A percentile compares a stretch with the other conserved stretches of the same genome.
These are phyloP conservation scores for Pleurotus giganteus DNA, from an alignment of 768 basidiomycete species.

Conservation along the genomic window DNA sequence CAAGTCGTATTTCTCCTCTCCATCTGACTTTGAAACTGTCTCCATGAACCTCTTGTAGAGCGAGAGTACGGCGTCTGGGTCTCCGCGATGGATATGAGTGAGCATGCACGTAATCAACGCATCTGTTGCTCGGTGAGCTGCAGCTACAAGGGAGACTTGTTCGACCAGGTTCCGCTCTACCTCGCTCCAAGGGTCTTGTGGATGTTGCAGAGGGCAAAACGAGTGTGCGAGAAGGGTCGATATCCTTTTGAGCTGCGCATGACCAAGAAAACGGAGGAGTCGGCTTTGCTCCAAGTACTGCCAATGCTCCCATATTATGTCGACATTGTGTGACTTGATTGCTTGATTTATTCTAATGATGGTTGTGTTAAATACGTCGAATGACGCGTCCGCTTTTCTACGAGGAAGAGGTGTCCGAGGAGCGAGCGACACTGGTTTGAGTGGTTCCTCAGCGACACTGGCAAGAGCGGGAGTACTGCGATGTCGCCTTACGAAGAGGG, in stretches of 20 bases:
- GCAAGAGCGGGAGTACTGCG: background rate
- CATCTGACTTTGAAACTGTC: constrained; percentile 19
- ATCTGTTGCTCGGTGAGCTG: constrained; percentile 39
- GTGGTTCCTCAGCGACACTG: background rate
- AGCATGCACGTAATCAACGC: constrained; percentile 52
- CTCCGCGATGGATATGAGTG: constrained; percentile 35
- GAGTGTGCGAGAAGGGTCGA: constrained; percentile 32
- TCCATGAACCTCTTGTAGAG: constrained; percentile 41
- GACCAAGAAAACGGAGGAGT: constrained; percentile 44
- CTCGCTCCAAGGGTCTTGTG: constrained; percentile 20
- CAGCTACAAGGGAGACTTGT: constrained; percentile 49
- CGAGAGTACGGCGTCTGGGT: constrained; percentile 40
- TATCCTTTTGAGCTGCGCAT: constrained; percentile 35
- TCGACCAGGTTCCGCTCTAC: constrained; percentile 30
- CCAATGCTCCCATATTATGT: constrained; percentile 37
- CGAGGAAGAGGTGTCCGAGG: background rate
- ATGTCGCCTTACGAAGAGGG: background rate
- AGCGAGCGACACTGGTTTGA: background rate
- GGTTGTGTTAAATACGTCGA: constrained; percentile 26
- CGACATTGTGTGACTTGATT: constrained; percentile 31
- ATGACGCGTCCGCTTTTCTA: constrained; percentile 13
- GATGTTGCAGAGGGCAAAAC: constrained; percentile 16
- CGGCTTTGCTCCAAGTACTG: constrained; percentile 36
- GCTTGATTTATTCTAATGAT: constrained; percentile 38
- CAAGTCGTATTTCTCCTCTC: constrained; percentile 18